Base-by-base conservation (phyloP, 1,139 yeast genomes). In the Taphrina betulina region DNA sequence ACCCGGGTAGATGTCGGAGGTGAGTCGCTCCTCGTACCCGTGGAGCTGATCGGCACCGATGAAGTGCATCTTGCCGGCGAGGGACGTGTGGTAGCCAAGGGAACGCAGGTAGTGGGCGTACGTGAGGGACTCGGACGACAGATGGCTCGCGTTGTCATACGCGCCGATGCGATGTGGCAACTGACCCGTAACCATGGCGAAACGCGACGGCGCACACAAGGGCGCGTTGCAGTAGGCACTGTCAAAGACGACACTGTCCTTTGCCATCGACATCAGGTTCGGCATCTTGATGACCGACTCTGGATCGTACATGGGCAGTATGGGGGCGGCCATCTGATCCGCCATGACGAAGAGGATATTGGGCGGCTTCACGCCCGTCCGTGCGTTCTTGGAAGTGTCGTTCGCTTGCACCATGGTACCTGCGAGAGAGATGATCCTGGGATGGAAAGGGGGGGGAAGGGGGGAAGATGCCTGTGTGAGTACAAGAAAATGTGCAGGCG, bases 341-440 rank as follows among this genome's bases (percentile, higher is more conserved):
- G 54, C 54, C 54, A 50, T 50, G 54, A 50, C 46, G 17, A 50
- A 50, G 38, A 50, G 41, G 41, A 50, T 50, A 24, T 50, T 50
- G 31, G 54, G 54, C 12, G 46, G 54, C 29, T 50, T 50, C 23
- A 26, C 23, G 5, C 22, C 16, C 35, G 22, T 34, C 35, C n/a
- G 8, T 23, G 14, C 17, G 35, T 33, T 22, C n/a, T 41, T 41
- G 12, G 33, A 7, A 5, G 33, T n/a, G 2, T 41, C 8, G 4
- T 41, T 17, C 26, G 45, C 45, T 5, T 26, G 23, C 19, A 41
- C 45, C 45, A 41, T 41, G 1, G 17, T 41, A 14, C 12, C 31
- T 26, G 12, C 10, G 10, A 26, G 31, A 7, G 7, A 7, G 12
- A 26, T 7, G 31, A 7, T 26, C 31, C 31, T 26, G 31, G 12